Conservation (phyloP, 1,284 basidiomycete genomes). For the Acaromyces ingoldii region DNA sequence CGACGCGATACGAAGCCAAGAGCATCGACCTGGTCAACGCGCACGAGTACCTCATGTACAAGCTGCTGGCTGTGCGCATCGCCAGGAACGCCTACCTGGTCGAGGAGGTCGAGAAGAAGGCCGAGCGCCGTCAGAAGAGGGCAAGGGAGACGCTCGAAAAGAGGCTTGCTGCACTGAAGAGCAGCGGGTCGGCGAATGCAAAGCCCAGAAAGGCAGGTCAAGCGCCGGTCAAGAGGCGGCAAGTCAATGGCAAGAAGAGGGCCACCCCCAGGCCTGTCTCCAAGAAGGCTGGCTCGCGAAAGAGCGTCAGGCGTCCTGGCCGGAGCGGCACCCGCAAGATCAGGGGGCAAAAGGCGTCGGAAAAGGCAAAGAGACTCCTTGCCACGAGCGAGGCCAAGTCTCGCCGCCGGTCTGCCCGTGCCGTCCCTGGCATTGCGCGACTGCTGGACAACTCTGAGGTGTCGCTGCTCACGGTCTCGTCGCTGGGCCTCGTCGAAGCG, state of each 20-base stretch:
- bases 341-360: constrained; percentile 7
- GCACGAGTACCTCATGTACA: constrained; percentile 47
- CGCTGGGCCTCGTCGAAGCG: constrained; percentile 40
- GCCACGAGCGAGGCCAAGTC: constrained; percentile 22
- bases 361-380: constrained; percentile 18
- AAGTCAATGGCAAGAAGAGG: neutral
- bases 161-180: constrained; percentile 12
- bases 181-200: neutral
- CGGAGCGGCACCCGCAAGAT: constrained; percentile 34
- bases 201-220: neutral
- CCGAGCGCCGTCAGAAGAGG: constrained; percentile 38
- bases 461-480: constrained; percentile 36
- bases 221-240: neutral
- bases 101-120: constrained; percentile 36
- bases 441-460: constrained; percentile 43
- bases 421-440: constrained; percentile 43
- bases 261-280: constrained; percentile 12
- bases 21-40: constrained; percentile 43
- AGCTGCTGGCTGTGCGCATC: constrained; percentile 39
- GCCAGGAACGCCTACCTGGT: constrained; percentile 39
- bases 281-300: constrained; percentile 12
- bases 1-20: constrained; percentile 42
- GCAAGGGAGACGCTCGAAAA: constrained; percentile 24
- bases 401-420: constrained; percentile 33
- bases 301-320: constrained; percentile 19